Conservation (phyloP, 192 early-diverging fungal species). For the Thamnidium elegans region DNA sequence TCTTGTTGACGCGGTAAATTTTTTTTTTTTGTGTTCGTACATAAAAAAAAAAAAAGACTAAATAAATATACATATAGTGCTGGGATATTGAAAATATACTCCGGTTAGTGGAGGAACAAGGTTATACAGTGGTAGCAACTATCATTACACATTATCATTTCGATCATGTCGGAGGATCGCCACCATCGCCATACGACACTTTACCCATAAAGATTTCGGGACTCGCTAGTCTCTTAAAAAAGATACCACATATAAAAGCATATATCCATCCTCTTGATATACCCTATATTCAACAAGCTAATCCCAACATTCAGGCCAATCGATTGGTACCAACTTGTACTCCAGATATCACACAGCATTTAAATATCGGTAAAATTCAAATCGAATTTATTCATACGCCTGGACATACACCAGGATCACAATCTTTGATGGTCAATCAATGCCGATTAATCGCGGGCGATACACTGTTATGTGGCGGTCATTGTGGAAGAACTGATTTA, state of each 20-base stretch:
- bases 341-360: conserved; percentile 8
- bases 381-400: conserved; percentile 88
- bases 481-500: conserved; percentile 81
- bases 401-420: conserved; percentile 87
- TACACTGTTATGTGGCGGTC: conserved; percentile 72
- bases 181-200: conserved; percentile 81
- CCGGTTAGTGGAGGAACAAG: conserved; percentile 52
- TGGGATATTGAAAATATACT: conserved; percentile 91
- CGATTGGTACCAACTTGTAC: conserved; percentile 33
- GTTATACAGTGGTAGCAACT: conserved; percentile 67
- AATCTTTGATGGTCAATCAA: conserved; percentile 76
- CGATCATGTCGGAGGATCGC: conserved; percentile 75
- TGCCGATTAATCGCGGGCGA: conserved; percentile 81
- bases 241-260: conserved; percentile 67
- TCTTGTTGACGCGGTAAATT: conserved; percentile 76
- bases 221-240: conserved; percentile 68
- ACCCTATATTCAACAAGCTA: conserved; percentile 59
- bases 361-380: conserved; percentile 45
- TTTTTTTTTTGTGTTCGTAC: too few relatives aligned
- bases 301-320: conserved; percentile 49
- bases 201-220: conserved; percentile 79
- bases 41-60: not conserved
- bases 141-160: conserved; percentile 84
- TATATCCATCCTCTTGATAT: conserved; percentile 79
- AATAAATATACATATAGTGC: conserved; percentile 47